phyloP scores from a whole-genome alignment of 1,284 basidiomycete genomes.

The Rugosomyces carneus region DNA sequence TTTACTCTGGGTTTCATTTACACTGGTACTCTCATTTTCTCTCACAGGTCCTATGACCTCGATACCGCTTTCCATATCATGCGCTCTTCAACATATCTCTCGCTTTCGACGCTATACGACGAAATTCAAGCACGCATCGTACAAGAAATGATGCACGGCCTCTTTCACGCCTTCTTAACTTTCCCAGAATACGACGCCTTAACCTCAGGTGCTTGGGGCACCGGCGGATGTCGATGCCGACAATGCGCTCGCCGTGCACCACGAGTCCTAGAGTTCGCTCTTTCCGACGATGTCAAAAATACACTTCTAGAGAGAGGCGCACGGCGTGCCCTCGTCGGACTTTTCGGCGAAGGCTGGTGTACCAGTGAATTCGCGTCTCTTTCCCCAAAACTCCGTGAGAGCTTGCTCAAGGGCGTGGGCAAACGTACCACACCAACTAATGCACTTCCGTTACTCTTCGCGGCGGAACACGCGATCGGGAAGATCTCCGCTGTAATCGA shows the following conservation, averaged over 20 bases:
- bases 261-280: constrained; percentile 75
- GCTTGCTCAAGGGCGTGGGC: constrained; percentile 63
- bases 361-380: constrained; percentile 72
- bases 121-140: constrained; percentile 81
- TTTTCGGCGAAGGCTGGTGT: constrained; percentile 85
- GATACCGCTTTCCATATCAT: constrained; percentile 89
- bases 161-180: constrained; percentile 76
- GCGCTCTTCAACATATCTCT: constrained; percentile 78
- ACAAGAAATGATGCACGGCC: constrained; percentile 83
- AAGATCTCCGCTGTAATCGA: constrained; percentile 51
- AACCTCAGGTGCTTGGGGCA: constrained; percentile 68
- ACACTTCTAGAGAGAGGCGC: constrained; percentile 64
- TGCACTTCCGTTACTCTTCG: constrained; percentile 52
- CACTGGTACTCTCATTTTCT: constrained; percentile 90
- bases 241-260: constrained; percentile 76
- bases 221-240: constrained; percentile 73
- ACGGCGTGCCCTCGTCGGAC: constrained; percentile 65
- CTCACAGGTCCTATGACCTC: constrained; percentile 89
- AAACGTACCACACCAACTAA: constrained; percentile 43
- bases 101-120: constrained; percentile 66
- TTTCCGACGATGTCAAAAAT: constrained; percentile 72
- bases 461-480: constrained; percentile 52
- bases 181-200: constrained; percentile 70
- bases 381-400: constrained; percentile 59
- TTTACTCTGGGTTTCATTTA: constrained; percentile 94